Conservation (phyloP, 176 grass and related monocot species). For the Phoenix dactylifera region DNA sequence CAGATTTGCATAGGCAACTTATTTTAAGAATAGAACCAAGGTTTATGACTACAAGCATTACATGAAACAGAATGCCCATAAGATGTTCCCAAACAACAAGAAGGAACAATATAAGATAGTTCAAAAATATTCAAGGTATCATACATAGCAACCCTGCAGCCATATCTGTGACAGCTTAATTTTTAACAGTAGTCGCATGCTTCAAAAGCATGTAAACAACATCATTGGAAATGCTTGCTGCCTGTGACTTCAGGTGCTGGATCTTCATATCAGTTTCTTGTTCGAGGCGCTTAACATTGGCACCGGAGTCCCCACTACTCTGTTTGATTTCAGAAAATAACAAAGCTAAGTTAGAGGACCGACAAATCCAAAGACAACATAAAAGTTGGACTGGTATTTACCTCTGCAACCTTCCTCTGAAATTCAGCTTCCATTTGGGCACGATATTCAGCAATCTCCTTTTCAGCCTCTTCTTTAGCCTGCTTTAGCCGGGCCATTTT, state of each 20-base stretch:
- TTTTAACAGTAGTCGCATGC: slow-evolving; percentile 17
- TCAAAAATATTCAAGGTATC: too few species aligned
- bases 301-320: slow-evolving; percentile 18
- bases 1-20: too few species aligned
- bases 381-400: neutral
- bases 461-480: neutral
- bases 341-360: neutral
- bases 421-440: slow-evolving; percentile 6
- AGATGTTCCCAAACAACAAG: too few species aligned
- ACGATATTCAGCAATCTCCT: slow-evolving; percentile 1
- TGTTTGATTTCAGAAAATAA: neutral
- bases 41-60: too few species aligned
- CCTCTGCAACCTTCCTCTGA: slow-evolving; percentile 1
- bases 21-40: too few species aligned
- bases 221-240: slow-evolving; percentile 5
- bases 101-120: too few species aligned
- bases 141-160: too few species aligned
- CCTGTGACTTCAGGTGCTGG: slow-evolving; percentile 4
- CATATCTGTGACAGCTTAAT: neutral
- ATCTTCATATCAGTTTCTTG: slow-evolving; percentile 19
- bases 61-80: too few species aligned
- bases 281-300: slow-evolving; percentile 18
- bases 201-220: slow-evolving; percentile 16
- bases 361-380: too few species aligned
- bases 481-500: slow-evolving; percentile 3